phyloP scores from a whole-genome alignment of 2,329 filamentous ascomycete genomes.

The Fonsecaea pedrosoi region DNA sequence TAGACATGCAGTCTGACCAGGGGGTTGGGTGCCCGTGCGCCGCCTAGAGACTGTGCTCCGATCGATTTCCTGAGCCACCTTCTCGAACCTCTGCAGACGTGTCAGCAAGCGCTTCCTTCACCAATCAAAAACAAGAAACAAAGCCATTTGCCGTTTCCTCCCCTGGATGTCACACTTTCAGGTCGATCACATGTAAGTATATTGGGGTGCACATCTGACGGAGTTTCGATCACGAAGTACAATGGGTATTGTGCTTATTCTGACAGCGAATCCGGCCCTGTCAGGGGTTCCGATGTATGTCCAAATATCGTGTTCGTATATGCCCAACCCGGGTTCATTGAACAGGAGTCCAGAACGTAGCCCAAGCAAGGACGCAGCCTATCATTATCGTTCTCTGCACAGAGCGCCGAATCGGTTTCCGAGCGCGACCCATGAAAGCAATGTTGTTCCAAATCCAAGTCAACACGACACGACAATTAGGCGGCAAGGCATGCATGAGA shows the following conservation, averaged over 20 bases:
- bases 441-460: neutral
- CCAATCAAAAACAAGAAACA: neutral
- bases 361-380: neutral
- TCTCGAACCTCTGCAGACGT: neutral
- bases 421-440: neutral
- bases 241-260: neutral
- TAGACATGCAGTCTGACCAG: neutral
- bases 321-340: neutral
- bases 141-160: neutral
- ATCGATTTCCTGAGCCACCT: neutral
- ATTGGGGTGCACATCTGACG: neutral
- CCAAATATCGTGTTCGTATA: neutral
- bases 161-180: constrained; percentile 2
- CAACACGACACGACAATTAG: neutral
- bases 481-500: neutral
- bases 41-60: neutral
- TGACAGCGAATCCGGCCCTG: neutral
- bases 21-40: neutral
- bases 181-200: constrained; percentile 6
- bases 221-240: neutral
- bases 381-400: neutral
- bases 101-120: constrained; percentile 3
- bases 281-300: neutral
- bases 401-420: neutral
- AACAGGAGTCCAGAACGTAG: neutral